Percentiles rank a stretch among this genome's conserved stretches.
Conservation (phyloP, 116 monocot species). For the Posidonia oceanica region DNA sequence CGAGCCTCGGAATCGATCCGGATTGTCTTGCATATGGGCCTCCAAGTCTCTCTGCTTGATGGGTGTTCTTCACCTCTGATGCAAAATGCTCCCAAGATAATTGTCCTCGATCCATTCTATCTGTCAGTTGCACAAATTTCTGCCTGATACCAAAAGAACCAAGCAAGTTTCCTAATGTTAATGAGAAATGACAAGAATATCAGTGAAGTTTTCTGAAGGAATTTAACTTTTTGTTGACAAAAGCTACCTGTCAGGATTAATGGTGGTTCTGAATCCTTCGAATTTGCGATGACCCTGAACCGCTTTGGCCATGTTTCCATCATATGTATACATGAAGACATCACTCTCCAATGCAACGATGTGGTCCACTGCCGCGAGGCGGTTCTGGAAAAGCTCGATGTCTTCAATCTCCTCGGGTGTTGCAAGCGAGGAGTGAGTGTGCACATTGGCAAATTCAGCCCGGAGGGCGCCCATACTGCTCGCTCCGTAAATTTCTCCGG, state of each 20-base stretch:
- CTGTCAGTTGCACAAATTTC: slow-evolving; percentile 12
- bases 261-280: slow-evolving; percentile 73
- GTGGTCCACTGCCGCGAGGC: slow-evolving; percentile 79
- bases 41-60: slow-evolving; percentile 9
- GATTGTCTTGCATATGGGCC: slow-evolving; percentile 28
- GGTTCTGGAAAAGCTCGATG: slow-evolving; percentile 44
- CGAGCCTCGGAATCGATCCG: slow-evolving; percentile 34
- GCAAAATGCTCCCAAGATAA: slow-evolving; percentile 17
- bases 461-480: slow-evolving; percentile 41
- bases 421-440: slow-evolving; percentile 57
- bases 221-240: too few relatives aligned
- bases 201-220: too few relatives aligned
- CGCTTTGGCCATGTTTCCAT: slow-evolving; percentile 94
- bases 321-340: slow-evolving; percentile 86
- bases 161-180: not conserved
- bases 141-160: slow-evolving; percentile 8
- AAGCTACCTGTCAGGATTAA: slow-evolving; percentile 46
- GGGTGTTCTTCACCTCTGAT: slow-evolving; percentile 9
- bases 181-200: too few relatives aligned
- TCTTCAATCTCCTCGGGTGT: slow-evolving; percentile 43
- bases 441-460: slow-evolving; percentile 61
- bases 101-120: slow-evolving; percentile 13
- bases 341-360: slow-evolving; percentile 76
- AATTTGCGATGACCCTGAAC: slow-evolving; percentile 81
- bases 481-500: slow-evolving; percentile 67